A percentile compares a stretch with the other conserved stretches of the same genome.
These are phyloP conservation scores for Fragaria nilgerrensis DNA, from an alignment of 306 rosid species.

Conservation along the genomic window DNA sequence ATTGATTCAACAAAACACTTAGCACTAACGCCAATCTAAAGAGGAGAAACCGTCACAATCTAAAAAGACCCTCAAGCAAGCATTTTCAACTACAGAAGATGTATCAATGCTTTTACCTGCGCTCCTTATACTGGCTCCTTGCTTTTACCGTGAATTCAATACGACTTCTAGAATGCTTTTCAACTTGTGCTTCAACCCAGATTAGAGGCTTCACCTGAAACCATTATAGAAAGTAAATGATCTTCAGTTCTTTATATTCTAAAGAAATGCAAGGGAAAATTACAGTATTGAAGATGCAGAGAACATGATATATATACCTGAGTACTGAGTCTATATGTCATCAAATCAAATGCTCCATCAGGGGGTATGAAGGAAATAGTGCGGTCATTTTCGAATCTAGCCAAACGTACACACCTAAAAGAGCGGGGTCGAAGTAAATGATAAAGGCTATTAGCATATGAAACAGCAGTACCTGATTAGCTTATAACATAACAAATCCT, in stretches of 20 bases:
- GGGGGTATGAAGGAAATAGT: conserved; percentile 87
- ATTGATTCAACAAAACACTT: not conserved
- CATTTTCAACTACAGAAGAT: not conserved
- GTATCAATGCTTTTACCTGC: conserved; percentile 43
- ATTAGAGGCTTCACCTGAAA: conserved; percentile 72
- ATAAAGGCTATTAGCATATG: not conserved
- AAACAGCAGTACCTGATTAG: not conserved
- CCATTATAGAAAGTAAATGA: not conserved
- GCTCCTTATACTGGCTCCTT: conserved; percentile 88
- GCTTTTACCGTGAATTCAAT: conserved; percentile 73
- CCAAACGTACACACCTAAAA: conserved; percentile 87
- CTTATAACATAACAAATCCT: not conserved
- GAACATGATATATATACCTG: conserved; percentile 44
- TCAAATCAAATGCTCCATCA: conserved; percentile 83
- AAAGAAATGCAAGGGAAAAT: not conserved
- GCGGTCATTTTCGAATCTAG: conserved; percentile 87
- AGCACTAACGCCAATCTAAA: not conserved
- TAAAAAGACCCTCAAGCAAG: not conserved
- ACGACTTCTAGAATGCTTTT: conserved; percentile 79
- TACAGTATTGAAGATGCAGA: not conserved
- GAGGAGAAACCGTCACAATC: not conserved
- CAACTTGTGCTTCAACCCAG: conserved; percentile 91
- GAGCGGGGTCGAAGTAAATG: conserved; percentile 7
- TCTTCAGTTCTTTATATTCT: not conserved
- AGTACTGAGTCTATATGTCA: conserved; percentile 88